These are phyloP conservation scores for Camellia granthamiana DNA, from an alignment of 148 eudicot species.

Conservation along the genomic window DNA sequence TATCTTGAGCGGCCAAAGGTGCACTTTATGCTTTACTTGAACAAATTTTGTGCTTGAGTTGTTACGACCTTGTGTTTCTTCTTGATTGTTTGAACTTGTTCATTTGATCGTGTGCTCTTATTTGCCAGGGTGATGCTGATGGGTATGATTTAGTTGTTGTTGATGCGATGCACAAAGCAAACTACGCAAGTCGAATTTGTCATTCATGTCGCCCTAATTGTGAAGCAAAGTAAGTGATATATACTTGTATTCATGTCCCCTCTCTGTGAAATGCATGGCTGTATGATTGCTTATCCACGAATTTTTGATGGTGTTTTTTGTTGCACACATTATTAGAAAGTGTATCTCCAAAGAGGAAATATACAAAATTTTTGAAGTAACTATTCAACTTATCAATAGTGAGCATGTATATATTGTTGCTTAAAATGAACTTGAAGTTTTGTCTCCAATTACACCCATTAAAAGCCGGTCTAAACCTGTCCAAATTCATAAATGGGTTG, in stretches of 20 bases:
- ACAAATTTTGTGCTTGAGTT: conserved; percentile 6
- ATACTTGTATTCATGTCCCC: background rate
- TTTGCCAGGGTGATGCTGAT: conserved; percentile 94
- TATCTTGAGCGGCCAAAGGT: conserved; percentile 99
- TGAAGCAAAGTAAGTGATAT: conserved; percentile 83
- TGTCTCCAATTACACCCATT: too few species aligned
- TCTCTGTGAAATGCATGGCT: background rate
- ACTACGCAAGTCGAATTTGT: conserved; percentile 97
- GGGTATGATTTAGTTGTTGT: conserved; percentile 97
- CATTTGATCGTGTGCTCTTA: conserved; percentile 2
- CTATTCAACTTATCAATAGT: too few species aligned
- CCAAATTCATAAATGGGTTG: too few species aligned
- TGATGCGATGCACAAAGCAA: conserved; percentile 99
- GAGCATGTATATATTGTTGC: too few species aligned
- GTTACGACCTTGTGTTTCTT: background rate
- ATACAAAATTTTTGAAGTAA: background rate
- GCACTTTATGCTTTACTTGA: background rate
- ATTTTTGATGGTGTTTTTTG: background rate
- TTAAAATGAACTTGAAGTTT: too few species aligned
- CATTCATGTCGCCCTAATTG: conserved; percentile 98
- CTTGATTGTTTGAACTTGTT: conserved; percentile 4
- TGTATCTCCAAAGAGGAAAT: too few species aligned
- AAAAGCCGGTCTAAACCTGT: too few species aligned
- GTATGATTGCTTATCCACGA: background rate
- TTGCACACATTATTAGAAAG: too few species aligned